Percentiles rank a stretch among this genome's conserved stretches.
Conservation (phyloP, 176 grass and related monocot species). For the Neostapfia colusana region DNA sequence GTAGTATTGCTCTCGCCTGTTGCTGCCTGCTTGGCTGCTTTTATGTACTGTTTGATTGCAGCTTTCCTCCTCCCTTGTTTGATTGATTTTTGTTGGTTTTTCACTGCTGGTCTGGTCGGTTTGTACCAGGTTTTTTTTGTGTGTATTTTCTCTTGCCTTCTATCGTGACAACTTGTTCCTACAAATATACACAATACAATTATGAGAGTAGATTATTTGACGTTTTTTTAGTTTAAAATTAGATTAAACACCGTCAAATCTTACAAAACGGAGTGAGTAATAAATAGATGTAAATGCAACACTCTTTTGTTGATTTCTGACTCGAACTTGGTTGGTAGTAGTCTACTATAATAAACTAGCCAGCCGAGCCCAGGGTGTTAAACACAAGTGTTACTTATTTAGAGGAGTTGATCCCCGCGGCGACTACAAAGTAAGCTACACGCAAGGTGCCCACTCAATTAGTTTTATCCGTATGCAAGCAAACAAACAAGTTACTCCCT, state of each 20-base stretch:
- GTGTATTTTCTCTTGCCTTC: too few species aligned
- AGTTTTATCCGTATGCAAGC: background rate
- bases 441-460: background rate
- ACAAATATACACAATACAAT: too few species aligned
- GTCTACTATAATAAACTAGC: too few species aligned
- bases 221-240: too few species aligned
- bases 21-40: slow-evolving; percentile 27
- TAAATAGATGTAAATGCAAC: too few species aligned
- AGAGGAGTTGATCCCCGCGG: background rate
- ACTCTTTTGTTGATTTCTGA: too few species aligned
- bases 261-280: too few species aligned
- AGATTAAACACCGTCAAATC: too few species aligned
- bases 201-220: too few species aligned
- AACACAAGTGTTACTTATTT: background rate
- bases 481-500: slow-evolving; percentile 6
- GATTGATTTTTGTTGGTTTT: background rate
- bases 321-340: too few species aligned
- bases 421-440: background rate
- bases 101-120: background rate
- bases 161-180: too few species aligned
- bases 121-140: background rate
- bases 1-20: slow-evolving; percentile 1
- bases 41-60: slow-evolving; percentile 46
- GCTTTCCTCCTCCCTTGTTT: background rate
- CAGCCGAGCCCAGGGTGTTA: too few species aligned